Conservation (phyloP, 1,139 yeast genomes). For the Lodderomyces margitis region DNA sequence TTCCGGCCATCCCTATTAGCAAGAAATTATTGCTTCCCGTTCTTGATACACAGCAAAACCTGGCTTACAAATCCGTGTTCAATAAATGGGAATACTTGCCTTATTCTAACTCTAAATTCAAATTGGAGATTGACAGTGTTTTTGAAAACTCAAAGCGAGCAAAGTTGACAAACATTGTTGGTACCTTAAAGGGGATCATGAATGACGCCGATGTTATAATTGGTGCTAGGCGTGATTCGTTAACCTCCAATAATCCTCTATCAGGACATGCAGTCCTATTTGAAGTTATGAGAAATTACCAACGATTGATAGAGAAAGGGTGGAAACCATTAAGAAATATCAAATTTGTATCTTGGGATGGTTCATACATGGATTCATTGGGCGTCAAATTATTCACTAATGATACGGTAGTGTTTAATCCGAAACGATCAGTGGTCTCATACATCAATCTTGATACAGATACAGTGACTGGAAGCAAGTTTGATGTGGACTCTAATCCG, state of each 20-base stretch:
- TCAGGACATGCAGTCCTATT: slow-evolving; percentile 43
- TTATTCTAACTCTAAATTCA: slow-evolving; percentile 12
- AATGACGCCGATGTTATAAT: slow-evolving; percentile 43
- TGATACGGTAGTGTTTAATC: slow-evolving; percentile 21
- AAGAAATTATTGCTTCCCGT: slow-evolving; percentile 31
- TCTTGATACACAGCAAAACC: slow-evolving; percentile 23
- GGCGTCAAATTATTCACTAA: slow-evolving; percentile 31
- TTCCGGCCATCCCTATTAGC: slow-evolving; percentile 41
- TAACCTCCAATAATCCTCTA: slow-evolving; percentile 37
- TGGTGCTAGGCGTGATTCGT: slow-evolving; percentile 44
- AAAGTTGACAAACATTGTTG: slow-evolving; percentile 34
- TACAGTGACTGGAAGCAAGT: slow-evolving; percentile 38
- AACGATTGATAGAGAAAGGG: slow-evolving; percentile 31
- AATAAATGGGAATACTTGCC: slow-evolving; percentile 31
- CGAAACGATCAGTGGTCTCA: slow-evolving; percentile 29
- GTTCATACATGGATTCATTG: slow-evolving; percentile 31
- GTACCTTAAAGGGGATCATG: slow-evolving; percentile 37
- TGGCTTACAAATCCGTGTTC: slow-evolving; percentile 15
- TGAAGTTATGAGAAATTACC: slow-evolving; percentile 41
- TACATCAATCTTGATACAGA: slow-evolving; percentile 44
- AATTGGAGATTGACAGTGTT: slow-evolving; percentile 20
- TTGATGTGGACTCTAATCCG: slow-evolving; percentile 39
- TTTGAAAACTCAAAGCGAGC: slow-evolving; percentile 14
- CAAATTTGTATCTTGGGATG: slow-evolving; percentile 47
- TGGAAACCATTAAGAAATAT: slow-evolving; percentile 48